Base-by-base conservation (phyloP, 768 basidiomycete genomes). In the Serpula lacrymans region DNA sequence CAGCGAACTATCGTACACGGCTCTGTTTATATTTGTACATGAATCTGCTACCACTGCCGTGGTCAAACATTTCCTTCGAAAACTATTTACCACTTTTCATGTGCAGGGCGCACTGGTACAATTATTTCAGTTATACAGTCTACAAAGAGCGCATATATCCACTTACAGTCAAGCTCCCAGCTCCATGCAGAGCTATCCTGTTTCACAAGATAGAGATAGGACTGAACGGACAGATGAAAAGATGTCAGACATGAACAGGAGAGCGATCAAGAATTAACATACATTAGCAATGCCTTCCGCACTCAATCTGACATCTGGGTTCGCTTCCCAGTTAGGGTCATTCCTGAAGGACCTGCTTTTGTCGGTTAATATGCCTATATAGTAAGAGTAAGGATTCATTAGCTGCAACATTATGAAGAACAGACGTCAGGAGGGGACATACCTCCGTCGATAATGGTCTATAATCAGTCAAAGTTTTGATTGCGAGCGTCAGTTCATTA, bases 141-240 rank as follows among this genome's bases (percentile, higher is more conserved):
- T n/a, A n/a, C 18, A n/a, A 13, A 1, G 20, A 17, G 21, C 1
- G 6, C 3, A 3, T 23, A 31, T 31, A 17, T 14, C 36, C 3
- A 64, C 84, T 67, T 53, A 87, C 85, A 65, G 47, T 88, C 86
- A 21, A 89, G 68, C 54, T 88, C 86, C 84, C 84, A 89, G 7
- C 83, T 81, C 82, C 76, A 84, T 5, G 82, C 74, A 28, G 82
- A 82, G 21, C 76, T 71, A 38, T 84, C 82, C 61, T 88, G 87
- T 37, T 78, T 73, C 6, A 67, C 73, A 14, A 89, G 75, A 53
- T 75, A 76, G 24, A 84, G 61, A 51, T 87, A 86, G 1, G 80
- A 63, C 85, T 88, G 46, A 8, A 36, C 14, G 20, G 12, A n/a
- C 24, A 16, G 23, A 31, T 2, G 17, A 37, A 50, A 16, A 49